These are phyloP conservation scores for Ogataea methylovora DNA, from an alignment of 805 yeast genomes.

Conservation along the genomic window DNA sequence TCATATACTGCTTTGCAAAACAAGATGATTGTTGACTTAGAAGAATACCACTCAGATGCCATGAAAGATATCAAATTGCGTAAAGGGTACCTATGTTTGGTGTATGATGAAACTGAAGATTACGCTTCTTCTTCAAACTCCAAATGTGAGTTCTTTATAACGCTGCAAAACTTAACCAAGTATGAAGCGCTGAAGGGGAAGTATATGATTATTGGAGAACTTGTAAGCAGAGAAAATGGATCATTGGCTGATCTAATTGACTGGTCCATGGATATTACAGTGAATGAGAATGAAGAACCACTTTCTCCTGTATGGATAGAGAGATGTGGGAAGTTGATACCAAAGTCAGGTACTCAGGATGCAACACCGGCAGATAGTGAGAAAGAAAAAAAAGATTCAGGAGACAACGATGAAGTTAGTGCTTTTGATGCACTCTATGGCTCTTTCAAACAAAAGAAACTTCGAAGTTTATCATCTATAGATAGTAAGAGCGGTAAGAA, in stretches of 20 bases:
- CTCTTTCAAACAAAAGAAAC: no score
- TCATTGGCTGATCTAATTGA: conserved; percentile 2
- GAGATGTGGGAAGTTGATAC: conserved; percentile 17
- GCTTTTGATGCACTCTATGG: conserved; percentile 18
- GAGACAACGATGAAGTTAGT: conserved; percentile 5
- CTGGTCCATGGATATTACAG: conserved; percentile 11
- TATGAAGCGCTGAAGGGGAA: conserved; percentile 7
- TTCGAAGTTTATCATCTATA: no score
- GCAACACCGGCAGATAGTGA: not conserved
- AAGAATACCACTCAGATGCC: conserved; percentile 4
- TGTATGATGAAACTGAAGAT: conserved; percentile 1
- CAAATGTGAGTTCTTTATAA: conserved; percentile 16
- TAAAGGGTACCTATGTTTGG: conserved; percentile 13
- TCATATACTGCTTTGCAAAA: not conserved
- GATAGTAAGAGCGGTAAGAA: no score
- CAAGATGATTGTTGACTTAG: conserved; percentile 3
- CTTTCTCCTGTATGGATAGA: conserved; percentile 10
- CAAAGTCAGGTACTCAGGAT: not conserved
- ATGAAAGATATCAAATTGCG: not conserved
- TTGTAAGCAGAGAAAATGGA: conserved; percentile 4
- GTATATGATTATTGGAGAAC: conserved; percentile 19
- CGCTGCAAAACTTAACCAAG: conserved; percentile 11
- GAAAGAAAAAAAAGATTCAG: not conserved
- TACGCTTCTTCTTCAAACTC: conserved; percentile 1
- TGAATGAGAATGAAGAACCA: conserved; percentile 12